Evolutionary conservation across 768 basidiomycete species (phyloP).

Genomic region (Lentinula raphanica): DNA sequence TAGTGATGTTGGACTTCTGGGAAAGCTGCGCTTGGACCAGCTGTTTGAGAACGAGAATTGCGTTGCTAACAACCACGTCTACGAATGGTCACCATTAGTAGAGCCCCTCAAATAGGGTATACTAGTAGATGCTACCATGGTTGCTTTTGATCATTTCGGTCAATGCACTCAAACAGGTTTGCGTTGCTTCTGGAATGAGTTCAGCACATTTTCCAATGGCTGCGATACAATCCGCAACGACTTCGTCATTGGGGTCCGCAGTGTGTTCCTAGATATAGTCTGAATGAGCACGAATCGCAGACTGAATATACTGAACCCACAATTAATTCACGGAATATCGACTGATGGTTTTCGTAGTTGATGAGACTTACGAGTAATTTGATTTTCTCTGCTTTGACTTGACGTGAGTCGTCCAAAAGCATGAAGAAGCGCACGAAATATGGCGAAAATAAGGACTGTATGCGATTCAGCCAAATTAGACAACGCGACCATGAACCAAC

Average conservation of each 20-base stretch:
- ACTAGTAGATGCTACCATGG: constrained; percentile 46
- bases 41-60: constrained; percentile 80
- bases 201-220: constrained; percentile 77
- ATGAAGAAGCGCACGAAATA: constrained; percentile 67
- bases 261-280: constrained; percentile 59
- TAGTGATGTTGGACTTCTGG: no score
- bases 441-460: constrained; percentile 59
- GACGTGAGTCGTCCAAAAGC: constrained; percentile 57
- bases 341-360: constrained; percentile 59
- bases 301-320: constrained; percentile 39
- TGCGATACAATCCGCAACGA: constrained; percentile 68
- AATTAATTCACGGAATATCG: constrained; percentile 77
- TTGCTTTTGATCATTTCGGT: constrained; percentile 75
- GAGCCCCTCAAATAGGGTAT: not conserved
- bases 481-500: not conserved
- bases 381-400: constrained; percentile 73
- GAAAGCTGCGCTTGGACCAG: constrained; percentile 69
- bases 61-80: constrained; percentile 76
- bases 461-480: not conserved
- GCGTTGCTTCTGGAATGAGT: constrained; percentile 59
- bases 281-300: not conserved
- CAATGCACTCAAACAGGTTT: constrained; percentile 70
- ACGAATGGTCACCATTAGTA: not conserved
- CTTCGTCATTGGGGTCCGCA: constrained; percentile 67
- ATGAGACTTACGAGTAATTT: constrained; percentile 64